These are phyloP conservation scores for Bolboschoenus planiculmis DNA, from an alignment of 176 grass and related monocot genomes.

Conservation along the genomic window DNA sequence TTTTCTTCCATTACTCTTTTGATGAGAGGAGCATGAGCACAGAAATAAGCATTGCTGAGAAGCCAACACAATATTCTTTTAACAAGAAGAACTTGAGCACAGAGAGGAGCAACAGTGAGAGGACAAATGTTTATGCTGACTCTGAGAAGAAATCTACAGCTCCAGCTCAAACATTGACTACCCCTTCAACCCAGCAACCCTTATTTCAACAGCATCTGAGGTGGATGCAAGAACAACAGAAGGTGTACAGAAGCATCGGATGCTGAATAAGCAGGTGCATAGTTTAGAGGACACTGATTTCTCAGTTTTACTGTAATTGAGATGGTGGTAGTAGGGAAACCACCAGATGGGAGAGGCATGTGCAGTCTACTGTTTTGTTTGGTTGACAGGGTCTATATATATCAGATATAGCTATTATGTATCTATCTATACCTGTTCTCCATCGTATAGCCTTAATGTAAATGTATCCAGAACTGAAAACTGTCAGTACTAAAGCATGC, in stretches of 20 bases:
- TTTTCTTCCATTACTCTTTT: background rate
- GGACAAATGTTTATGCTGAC: background rate
- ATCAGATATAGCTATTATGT: background rate
- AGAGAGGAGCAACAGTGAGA: background rate
- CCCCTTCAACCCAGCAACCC: constrained; percentile 3
- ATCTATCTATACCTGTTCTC: background rate
- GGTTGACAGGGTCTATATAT: background rate
- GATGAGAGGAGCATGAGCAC: background rate
- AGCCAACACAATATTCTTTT: constrained; percentile 20
- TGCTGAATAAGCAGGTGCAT: background rate
- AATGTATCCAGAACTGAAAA: background rate
- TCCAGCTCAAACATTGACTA: background rate
- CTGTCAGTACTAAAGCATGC: background rate
- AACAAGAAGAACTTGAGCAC: background rate
- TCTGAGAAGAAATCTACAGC: background rate
- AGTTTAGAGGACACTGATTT: background rate
- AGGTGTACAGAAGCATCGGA: constrained; percentile 9
- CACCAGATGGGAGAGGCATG: background rate
- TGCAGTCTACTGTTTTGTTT: background rate
- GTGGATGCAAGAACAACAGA: constrained; percentile 25
- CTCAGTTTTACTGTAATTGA: constrained; percentile 1
- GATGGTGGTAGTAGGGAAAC: constrained; percentile 11
- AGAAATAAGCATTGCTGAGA: background rate
- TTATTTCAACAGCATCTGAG: background rate
- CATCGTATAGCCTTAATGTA: background rate